Evolutionary conservation across 495 filamentous ascomycete genomes (phyloP).

Genomic region (Xylaria sp.): DNA sequence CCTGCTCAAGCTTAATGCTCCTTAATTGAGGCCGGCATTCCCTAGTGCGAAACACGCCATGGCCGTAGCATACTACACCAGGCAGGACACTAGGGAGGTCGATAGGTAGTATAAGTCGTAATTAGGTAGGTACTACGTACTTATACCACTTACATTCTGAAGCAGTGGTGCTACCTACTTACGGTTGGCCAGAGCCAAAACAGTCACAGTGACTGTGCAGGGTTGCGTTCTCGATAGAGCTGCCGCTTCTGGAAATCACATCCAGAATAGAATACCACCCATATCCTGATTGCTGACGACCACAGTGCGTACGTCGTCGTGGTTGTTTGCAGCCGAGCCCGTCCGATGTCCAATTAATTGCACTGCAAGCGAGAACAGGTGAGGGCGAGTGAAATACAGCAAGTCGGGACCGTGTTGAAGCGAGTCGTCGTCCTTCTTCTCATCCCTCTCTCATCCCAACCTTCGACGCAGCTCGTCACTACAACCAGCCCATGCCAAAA

Average conservation of each 20-base stretch:
- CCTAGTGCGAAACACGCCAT: constrained; percentile 8
- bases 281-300: constrained; percentile 18
- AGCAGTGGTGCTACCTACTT: too few relatives aligned
- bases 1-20: background rate
- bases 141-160: too few relatives aligned
- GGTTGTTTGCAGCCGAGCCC: background rate
- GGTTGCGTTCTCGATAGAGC: constrained; percentile 12
- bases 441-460: background rate
- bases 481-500: background rate
- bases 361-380: background rate
- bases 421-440: background rate
- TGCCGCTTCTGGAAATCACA: constrained; percentile 18
- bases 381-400: constrained; percentile 1
- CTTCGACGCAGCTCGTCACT: too few relatives aligned
- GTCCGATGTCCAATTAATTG: too few relatives aligned
- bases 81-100: too few relatives aligned
- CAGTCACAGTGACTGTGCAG: background rate
- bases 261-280: constrained; percentile 18
- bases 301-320: too few relatives aligned
- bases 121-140: too few relatives aligned
- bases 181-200: constrained; percentile 1
- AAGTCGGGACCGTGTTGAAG: background rate
- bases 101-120: too few relatives aligned
- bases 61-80: background rate
- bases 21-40: constrained; percentile 6